Base-by-base conservation (phyloP, 257 asterid species). In the Leonotis leonurus region DNA sequence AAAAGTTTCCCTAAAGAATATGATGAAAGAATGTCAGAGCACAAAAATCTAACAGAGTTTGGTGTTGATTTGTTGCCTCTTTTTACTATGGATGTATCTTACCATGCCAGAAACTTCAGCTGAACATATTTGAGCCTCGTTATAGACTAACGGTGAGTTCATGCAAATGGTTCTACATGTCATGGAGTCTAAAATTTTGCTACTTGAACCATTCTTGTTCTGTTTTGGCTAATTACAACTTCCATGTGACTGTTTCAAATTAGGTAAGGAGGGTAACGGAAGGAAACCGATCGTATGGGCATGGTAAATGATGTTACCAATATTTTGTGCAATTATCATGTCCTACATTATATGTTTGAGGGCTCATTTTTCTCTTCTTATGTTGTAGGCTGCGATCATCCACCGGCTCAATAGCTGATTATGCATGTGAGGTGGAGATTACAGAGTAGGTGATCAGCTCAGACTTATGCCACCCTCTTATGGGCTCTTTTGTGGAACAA, bases 221-320 rank as follows among this genome's bases (percentile, higher is more conserved):
- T 46, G 37, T 32, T 32, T 32, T 60, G 59, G 53, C 27, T 62
- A 51, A 56, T 57, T 53, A 50, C n/a, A 48, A 16, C 26, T 53
- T 48, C 56, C 46, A 48, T 39, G 3, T 9, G n/a, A 32, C 25
- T 32, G 33, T 77, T 33, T 67, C 70, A 60, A 62, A 76, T 73
- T 69, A 92, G 98, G 95, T 88, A 62, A 83, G 97, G 78, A 80
- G 99, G 79, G 83, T 89, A 68, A 86, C 89, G 99, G 97, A 92
- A 80, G 99, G 99, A 73, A 92, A 86, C 66, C 92, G 80, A 25
- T n/a, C 85, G 95, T 33, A 92, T 89, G 99, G 99, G 96, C 83
- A 89, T 89, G 97, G 96, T 84, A 77, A 3, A 32, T 33, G 1
- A 44, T 69, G 37, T 18, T 48, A 32, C 61, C 51, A 70, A 41